Evolutionary conservation across 192 early-diverging fungal species (phyloP).

Genomic region (Phycomyces blakesleeanus): DNA sequence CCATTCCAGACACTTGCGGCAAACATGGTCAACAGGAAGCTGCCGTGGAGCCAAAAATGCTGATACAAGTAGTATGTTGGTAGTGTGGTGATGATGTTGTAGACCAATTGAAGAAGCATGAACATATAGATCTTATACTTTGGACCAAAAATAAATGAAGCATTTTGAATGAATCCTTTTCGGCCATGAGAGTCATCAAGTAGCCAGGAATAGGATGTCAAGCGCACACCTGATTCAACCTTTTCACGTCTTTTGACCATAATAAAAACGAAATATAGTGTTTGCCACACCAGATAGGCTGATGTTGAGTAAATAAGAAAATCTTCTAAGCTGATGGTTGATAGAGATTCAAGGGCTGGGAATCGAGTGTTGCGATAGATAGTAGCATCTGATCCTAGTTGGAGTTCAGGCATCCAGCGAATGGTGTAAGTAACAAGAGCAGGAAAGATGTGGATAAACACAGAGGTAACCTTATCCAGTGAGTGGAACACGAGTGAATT

Average conservation of each 20-base stretch:
- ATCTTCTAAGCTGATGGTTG: conserved; percentile 5
- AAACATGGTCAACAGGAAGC: conserved; percentile 46
- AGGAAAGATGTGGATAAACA: conserved; percentile 62
- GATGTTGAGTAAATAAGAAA: conserved; percentile 6
- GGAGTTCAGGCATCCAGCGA: conserved; percentile 50
- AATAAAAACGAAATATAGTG: conserved; percentile 26
- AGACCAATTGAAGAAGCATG: conserved; percentile 53
- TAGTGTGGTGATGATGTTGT: conserved; percentile 44
- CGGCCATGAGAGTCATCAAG: conserved; percentile 42
- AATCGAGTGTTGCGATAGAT: conserved; percentile 34
- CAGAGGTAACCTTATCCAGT: conserved; percentile 61
- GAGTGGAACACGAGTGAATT: conserved; percentile 56
- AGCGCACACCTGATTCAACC: conserved; percentile 32
- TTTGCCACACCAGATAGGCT: conserved; percentile 23
- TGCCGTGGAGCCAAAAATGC: conserved; percentile 49
- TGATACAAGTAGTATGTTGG: conserved; percentile 50
- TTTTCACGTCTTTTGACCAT: conserved; percentile 24
- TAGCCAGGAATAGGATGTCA: conserved; percentile 59
- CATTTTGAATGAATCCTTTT: conserved; percentile 31
- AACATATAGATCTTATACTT: conserved; percentile 54
- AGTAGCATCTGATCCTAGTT: conserved; percentile 16
- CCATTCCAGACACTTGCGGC: conserved; percentile 59
- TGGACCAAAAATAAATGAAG: conserved; percentile 41
- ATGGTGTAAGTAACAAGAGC: conserved; percentile 50
- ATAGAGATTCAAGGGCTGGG: conserved; percentile 38